Conservation (phyloP, 2,329 filamentous ascomycete genomes). For the Aspergillaceae sp. region DNA sequence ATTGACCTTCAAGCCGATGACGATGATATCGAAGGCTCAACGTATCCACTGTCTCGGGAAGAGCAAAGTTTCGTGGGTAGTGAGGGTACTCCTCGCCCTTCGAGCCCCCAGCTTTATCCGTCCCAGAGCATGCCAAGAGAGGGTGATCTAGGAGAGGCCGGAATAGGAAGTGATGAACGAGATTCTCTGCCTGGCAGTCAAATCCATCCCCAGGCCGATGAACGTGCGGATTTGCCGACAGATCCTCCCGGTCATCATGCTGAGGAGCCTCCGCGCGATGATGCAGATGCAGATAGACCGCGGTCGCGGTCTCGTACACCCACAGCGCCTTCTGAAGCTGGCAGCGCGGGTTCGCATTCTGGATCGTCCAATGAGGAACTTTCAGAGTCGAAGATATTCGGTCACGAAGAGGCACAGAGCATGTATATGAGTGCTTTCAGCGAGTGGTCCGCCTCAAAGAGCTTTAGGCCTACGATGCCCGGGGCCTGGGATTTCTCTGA, state of each 20-base stretch:
- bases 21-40: constrained; percentile 21
- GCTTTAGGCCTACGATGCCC: constrained; percentile 30
- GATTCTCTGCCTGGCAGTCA: constrained; percentile 2
- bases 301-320: constrained; percentile 6
- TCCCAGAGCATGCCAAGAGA: constrained; percentile 1
- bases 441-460: constrained; percentile 22
- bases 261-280: background rate
- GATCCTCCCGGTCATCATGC: background rate
- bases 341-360: constrained; percentile 15
- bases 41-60: constrained; percentile 6
- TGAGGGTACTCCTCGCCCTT: constrained; percentile 12
- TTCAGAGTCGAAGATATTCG: constrained; percentile 40
- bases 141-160: constrained; percentile 3
- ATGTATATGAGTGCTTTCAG: constrained; percentile 52
- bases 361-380: constrained; percentile 28
- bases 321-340: constrained; percentile 15
- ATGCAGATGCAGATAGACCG: background rate
- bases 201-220: constrained; percentile 1
- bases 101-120: constrained; percentile 9
- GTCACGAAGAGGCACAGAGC: constrained; percentile 43
- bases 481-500: constrained; percentile 34
- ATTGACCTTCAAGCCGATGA: constrained; percentile 28
- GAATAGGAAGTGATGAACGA: background rate
- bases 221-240: background rate
- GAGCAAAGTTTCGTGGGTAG: constrained; percentile 2